Evolutionary conservation across 768 basidiomycete species (phyloP), one percentile per base, ranked within the genome.

Genomic region (Leccinum rimulosum): DNA sequence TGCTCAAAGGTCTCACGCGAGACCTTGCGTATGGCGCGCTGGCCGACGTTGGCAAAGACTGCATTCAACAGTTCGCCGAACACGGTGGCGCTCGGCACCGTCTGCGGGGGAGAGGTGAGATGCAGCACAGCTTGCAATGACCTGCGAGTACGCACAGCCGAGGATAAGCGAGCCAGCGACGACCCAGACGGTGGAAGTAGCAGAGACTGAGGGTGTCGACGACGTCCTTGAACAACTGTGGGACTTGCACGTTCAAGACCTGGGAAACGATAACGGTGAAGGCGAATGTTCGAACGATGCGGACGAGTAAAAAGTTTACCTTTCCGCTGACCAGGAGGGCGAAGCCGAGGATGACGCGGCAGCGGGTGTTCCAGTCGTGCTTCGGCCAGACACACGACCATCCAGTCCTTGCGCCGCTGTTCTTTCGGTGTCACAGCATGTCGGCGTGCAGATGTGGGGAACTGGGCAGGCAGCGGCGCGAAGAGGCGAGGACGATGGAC

Each of bases 201-300:
- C 74, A 12, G 88, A 83, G 35, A 97, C 79, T 97, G 61, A 99
- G 78, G 1, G 91, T 74, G 70, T 99, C 96, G 54, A 99, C 86
- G 47, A 99, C 84, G 28, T 81, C 74, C 75, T 98, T 98, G 83
- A 99, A 99, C 61, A 98, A 77, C 64, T 93, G 84, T 1, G 97
- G 97, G n/a, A 99, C 95, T 80, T 98, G 96, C 1, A 99, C 97
- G 70, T 98, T 99, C 57, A 98, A 76, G 48, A 97, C 75, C 94
- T 95, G 56, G 48, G 4, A 14, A 12, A 19, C 19, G n/a, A 9
- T 4, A 4, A 40, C n/a, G 15, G 27, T 68, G 55, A 61, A 10
- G 25, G 43, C 9, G 17, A 51, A 22, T 50, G 11, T 12, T 25
- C 40, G 22, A 22, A 22, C 22, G 22, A 22, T 22, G 22, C 22